Base-by-base conservation (phyloP, 2,329 filamentous ascomycete genomes). In the Monosporascus sp. region DNA sequence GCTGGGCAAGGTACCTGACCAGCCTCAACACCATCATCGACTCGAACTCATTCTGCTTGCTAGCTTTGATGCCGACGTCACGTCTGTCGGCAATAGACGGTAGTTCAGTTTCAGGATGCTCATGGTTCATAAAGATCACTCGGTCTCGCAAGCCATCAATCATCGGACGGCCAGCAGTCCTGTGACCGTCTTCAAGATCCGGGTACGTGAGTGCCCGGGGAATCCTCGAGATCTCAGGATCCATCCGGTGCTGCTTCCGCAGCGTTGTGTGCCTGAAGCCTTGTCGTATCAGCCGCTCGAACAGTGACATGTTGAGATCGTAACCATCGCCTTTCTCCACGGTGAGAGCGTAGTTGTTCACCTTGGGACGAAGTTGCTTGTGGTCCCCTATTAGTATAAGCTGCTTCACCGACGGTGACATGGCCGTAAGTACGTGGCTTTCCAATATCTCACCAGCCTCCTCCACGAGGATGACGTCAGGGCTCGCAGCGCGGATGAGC, bases 321-420 rank as follows among this genome's bases (percentile, higher is more conserved):
- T 79, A 90, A 0, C 86, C 85, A 6, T 81, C 74, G 0, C 83
- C 84, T 22, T 81, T 79, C 56, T 89, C 86, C 0, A 85, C 76
- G 0, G 75, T 82, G 0, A 90, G 65, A 0, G 65, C 67, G 57
- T 83, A 88, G 50, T 79, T 46, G 14, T 46, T 80, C 51, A 82
- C 74, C 59, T 89, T 88, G 0, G 87, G 88, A 0, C 86, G 80
- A 0, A 90, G 75, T 56, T 90, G 88, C 51, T 86, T 80, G 63
- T 90, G 86, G 51, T 90, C 88, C 0, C 88, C 88, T 11, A 90
- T 90, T 2, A 89, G 66, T 0, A 90, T 77, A 1, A 89, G 63
- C 39, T 90, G 84, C 54, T 86, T 78, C 0, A 80, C 80, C 0
- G 75, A 67, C 0, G 76, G 65, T 0, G 74, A 72, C 52, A 90